Percentiles rank a stretch among this genome's conserved stretches.
Evolutionary conservation across 2,329 filamentous ascomycete species (phyloP).

Genomic region (Curvularia spicifera): DNA sequence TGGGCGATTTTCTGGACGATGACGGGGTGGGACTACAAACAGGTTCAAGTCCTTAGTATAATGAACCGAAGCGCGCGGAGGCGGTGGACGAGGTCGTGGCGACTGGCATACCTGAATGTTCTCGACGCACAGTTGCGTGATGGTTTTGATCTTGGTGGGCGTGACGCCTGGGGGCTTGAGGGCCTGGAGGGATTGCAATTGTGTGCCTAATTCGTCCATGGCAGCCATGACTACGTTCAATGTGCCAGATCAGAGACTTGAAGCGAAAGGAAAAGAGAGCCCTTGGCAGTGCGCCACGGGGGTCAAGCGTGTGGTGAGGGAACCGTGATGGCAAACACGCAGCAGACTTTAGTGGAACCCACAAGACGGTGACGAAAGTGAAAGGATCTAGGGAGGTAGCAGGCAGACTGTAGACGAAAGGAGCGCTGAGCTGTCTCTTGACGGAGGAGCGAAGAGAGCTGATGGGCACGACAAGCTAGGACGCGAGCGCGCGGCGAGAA

Average conservation of each 20-base stretch:
- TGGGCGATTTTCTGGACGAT: slow-evolving; percentile 96
- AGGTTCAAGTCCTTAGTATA: slow-evolving; percentile 34
- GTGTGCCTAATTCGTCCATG: slow-evolving; percentile 88
- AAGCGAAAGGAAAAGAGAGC: slow-evolving; percentile 25
- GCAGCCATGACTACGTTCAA: slow-evolving; percentile 62
- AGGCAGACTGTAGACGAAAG: slow-evolving; percentile 32
- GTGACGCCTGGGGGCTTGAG: slow-evolving; percentile 95
- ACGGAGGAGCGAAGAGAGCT: slow-evolving; percentile 27
- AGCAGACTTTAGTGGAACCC: slow-evolving; percentile 33
- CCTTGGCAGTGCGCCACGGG: slow-evolving; percentile 15
- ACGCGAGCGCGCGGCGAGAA: slow-evolving; percentile 32
- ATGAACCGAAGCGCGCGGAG: slow-evolving; percentile 18
- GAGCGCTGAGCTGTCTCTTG: slow-evolving; percentile 31
- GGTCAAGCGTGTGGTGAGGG: slow-evolving; percentile 22
- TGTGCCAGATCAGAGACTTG: slow-evolving; percentile 31
- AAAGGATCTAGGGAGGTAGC: slow-evolving; percentile 39
- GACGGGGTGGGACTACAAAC: slow-evolving; percentile 82
- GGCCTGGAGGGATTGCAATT: slow-evolving; percentile 87
- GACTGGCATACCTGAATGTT: slow-evolving; percentile 43
- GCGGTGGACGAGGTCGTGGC: slow-evolving; percentile 17
- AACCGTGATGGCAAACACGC: slow-evolving; percentile 34
- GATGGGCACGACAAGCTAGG: slow-evolving; percentile 32
- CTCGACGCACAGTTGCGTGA: slow-evolving; percentile 85
- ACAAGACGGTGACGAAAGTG: slow-evolving; percentile 31
- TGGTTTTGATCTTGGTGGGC: slow-evolving; percentile 84